phyloP scores from a whole-genome alignment of 2,329 filamentous ascomycete species.

The Pseudogymnoascus sp. region DNA sequence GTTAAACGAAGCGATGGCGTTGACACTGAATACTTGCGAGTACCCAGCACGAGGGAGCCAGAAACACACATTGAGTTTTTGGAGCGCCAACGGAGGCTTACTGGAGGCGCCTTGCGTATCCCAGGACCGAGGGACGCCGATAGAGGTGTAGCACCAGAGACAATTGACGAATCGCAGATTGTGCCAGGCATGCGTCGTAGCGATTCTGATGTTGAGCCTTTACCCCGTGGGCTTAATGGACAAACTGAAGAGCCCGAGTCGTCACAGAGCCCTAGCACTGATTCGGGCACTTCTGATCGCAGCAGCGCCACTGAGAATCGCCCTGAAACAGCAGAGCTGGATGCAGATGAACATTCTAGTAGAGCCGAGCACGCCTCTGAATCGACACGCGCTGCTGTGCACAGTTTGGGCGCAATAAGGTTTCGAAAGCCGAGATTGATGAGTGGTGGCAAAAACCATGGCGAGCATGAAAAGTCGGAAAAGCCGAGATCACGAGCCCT shows the following conservation, averaged over 20 bases:
- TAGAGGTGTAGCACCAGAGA: conserved; percentile 62
- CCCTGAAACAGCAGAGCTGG: neutral
- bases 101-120: conserved; percentile 72
- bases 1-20: conserved; percentile 52
- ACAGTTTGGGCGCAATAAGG: conserved; percentile 29
- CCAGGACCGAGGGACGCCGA: conserved; percentile 89
- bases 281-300: neutral
- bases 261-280: neutral
- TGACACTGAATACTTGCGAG: conserved; percentile 40
- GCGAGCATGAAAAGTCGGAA: conserved; percentile 27
- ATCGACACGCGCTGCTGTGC: conserved; percentile 19
- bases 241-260: neutral
- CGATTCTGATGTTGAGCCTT: conserved; percentile 6
- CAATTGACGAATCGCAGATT: conserved; percentile 34
- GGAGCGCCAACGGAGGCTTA: conserved; percentile 68
- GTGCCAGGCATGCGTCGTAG: neutral
- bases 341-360: conserved; percentile 16
- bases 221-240: neutral
- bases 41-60: conserved; percentile 47
- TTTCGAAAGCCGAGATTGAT: conserved; percentile 36
- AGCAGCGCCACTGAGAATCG: neutral
- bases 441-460: conserved; percentile 27
- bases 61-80: conserved; percentile 84
- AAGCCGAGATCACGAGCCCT: conserved; percentile 21
- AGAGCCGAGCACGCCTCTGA: conserved; percentile 25